These are phyloP conservation scores for Omphalea diandra DNA, from an alignment of 441 rosid genomes.

Conservation along the genomic window DNA sequence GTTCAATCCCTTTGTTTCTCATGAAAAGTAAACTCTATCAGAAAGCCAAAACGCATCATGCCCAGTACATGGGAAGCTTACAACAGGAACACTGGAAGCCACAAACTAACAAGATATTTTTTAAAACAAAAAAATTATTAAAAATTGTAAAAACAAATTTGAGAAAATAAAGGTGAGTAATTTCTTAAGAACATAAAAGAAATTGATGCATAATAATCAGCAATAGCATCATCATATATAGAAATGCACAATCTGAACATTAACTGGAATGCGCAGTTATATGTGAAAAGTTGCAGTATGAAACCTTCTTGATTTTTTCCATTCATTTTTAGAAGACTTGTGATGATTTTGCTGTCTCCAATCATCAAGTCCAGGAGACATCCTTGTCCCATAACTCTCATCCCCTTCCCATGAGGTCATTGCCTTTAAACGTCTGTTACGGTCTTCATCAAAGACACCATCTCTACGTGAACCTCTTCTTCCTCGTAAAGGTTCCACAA, in stretches of 20 bases:
- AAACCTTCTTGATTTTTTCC: constrained; percentile 62
- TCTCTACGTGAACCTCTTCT: constrained; percentile 49
- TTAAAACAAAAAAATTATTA: too few species aligned
- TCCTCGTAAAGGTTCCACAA: constrained; percentile 48
- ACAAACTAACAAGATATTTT: background rate
- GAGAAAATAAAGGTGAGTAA: too few species aligned
- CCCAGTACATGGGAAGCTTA: background rate
- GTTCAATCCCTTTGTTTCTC: background rate
- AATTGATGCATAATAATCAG: background rate
- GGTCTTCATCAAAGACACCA: constrained; percentile 43
- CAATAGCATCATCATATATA: background rate
- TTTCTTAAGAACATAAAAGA: background rate
- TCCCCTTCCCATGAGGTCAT: constrained; percentile 41
- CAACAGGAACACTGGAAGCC: background rate
- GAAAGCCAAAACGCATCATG: background rate
- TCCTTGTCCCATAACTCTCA: constrained; percentile 53
- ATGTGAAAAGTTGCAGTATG: constrained; percentile 14
- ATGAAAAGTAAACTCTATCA: background rate
- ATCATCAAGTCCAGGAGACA: constrained; percentile 79
- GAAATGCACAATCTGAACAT: background rate
- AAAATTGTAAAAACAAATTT: too few species aligned
- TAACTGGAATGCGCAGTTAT: background rate
- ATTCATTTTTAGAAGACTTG: constrained; percentile 60
- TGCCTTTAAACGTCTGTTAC: constrained; percentile 36
- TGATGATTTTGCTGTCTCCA: constrained; percentile 55